Evolutionary conservation across 1,284 basidiomycete genomes (phyloP), one percentile per base, ranked within the genome.

Genomic region (Apiotrichum siamense): DNA sequence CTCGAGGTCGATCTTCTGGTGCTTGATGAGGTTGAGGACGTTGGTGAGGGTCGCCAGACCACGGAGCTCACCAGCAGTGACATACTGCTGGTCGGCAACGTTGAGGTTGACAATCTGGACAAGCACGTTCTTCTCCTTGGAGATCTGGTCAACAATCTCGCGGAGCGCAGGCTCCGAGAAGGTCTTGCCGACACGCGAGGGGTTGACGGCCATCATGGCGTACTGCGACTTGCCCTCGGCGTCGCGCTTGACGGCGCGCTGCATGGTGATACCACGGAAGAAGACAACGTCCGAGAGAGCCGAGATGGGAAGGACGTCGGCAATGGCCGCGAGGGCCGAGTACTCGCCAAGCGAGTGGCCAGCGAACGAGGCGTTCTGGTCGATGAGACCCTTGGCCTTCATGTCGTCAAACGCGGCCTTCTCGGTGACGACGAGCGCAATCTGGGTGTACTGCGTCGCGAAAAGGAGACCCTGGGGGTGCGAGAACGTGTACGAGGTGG

Each of bases 211-310:
- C 75, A 92, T 93, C 96, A 98, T 97, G 18, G 91, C 93, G 67
- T 97, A 98, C 74, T 94, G 91, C 29, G 89, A 93, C 47, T 94
- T 83, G 69, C 93, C 93, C 53, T 88, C 79, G 3, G 85, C 79
- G 67, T 97, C 94, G 42, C 94, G 88, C 74, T 96, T 88, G 54
- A 97, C 93, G 20, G 93, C 93, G 40, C 92, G 88, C 71, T 97
- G 93, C 94, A 98, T 98, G 44, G 94, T 98, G 67, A 98, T 94
- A 70, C 94, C 94, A 75, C 96, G 90, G 76, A 97, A 97, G 81
- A 98, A 97, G 38, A 98, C 94, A 67, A 98, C 89, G 64, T 97
- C 93, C 63, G 94, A 90, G 45, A 98, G 83, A n/a, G 90, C 84
- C 27, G 93, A 89, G 68, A 97, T 91, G 39, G 90, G 86, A 40